These are phyloP conservation scores for Myriosclerotinia duriaeana DNA, from an alignment of 2,329 filamentous ascomycete species.

Conservation along the genomic window DNA sequence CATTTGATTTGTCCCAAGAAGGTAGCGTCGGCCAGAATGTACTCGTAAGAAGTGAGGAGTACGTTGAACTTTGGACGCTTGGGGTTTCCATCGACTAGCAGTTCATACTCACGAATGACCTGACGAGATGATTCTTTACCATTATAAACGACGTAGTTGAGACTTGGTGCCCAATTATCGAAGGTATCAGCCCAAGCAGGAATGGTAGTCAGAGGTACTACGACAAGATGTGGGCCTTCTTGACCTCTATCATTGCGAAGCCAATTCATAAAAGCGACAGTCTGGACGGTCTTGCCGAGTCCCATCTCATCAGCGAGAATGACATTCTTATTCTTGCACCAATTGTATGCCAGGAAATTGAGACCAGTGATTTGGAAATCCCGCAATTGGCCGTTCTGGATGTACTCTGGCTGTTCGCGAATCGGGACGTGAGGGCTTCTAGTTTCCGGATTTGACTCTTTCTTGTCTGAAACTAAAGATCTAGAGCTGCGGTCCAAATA, in stretches of 20 bases:
- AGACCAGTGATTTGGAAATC: conserved; percentile 92
- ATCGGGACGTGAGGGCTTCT: conserved; percentile 68
- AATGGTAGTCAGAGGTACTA: conserved; percentile 96
- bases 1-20: conserved; percentile 91
- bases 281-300: conserved; percentile 96
- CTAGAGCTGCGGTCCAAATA: conserved; percentile 82
- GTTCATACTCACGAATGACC: conserved; percentile 86
- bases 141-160: conserved; percentile 97
- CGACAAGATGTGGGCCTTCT: conserved; percentile 92
- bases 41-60: conserved; percentile 96
- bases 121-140: conserved; percentile 82
- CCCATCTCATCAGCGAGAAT: conserved; percentile 99
- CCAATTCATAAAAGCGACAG: conserved; percentile 96
- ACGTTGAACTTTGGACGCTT: conserved; percentile 95
- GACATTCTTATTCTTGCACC: conserved; percentile 91
- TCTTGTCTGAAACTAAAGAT: conserved; percentile 75
- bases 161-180: conserved; percentile 89
- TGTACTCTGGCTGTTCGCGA: conserved; percentile 82
- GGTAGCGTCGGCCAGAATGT: conserved; percentile 80
- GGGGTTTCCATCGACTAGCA: conserved; percentile 81
- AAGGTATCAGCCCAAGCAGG: conserved; percentile 98
- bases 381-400: conserved; percentile 79
- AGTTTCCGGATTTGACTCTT: conserved; percentile 72
- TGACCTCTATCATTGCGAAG: conserved; percentile 84
- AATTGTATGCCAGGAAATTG: conserved; percentile 95